Conservation (phyloP, 768 basidiomycete species). For the Lyophyllum atratum region DNA sequence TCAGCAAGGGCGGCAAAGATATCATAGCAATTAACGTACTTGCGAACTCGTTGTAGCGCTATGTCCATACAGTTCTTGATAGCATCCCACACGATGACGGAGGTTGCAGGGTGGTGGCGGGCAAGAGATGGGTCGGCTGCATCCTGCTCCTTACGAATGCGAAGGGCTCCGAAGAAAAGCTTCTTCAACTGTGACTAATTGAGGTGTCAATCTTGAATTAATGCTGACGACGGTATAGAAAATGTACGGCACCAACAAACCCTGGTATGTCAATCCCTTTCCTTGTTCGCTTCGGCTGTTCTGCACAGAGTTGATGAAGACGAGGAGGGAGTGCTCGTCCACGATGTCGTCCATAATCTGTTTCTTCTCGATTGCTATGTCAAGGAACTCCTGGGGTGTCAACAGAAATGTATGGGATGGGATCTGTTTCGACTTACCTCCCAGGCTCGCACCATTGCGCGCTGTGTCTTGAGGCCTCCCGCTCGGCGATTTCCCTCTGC, state of each 20-base stretch:
- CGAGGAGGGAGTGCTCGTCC: not conserved
- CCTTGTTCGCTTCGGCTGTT: not conserved
- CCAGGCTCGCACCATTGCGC: not conserved
- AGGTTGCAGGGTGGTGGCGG: not conserved
- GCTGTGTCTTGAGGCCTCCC: not conserved
- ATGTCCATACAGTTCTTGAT: not conserved
- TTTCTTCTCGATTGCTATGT: not conserved
- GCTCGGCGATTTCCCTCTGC: not conserved
- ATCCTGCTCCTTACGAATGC: conserved; percentile 30
- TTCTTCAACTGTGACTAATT: conserved; percentile 32
- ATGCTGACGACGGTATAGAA: no score
- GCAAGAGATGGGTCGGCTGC: conserved; percentile 20
- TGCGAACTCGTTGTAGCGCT: not conserved
- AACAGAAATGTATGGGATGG: not conserved
- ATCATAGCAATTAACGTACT: no score
- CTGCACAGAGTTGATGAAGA: not conserved
- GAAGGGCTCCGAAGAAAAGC: conserved; percentile 29
- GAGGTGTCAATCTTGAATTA: not conserved
- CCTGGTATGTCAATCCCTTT: not conserved
- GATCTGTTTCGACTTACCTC: not conserved
- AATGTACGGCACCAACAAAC: not conserved
- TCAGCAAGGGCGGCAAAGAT: no score
- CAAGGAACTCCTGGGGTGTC: not conserved
- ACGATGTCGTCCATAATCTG: not conserved
- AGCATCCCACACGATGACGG: not conserved